phyloP scores from a whole-genome alignment of 768 basidiomycete genomes.

The Kwoniella pini region DNA sequence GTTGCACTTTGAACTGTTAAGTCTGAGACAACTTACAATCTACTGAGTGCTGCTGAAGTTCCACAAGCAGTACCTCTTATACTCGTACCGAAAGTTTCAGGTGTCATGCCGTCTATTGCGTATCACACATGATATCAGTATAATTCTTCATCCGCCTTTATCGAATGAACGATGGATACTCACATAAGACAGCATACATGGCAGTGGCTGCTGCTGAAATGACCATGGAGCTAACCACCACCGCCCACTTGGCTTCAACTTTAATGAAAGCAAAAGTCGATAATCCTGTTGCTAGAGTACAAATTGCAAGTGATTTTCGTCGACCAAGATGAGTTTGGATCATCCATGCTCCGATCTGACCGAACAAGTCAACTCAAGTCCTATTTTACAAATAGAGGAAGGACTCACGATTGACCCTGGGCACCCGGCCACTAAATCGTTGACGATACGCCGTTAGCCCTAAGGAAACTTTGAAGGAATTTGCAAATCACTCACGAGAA shows the following conservation, averaged over 20 bases:
- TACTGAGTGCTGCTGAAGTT: constrained; percentile 50
- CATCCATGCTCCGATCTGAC: constrained; percentile 51
- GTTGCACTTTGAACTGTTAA: too few species aligned
- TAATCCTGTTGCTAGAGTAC: constrained; percentile 45
- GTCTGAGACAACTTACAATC: constrained; percentile 38
- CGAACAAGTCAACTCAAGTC: too few species aligned
- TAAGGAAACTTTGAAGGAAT: not conserved
- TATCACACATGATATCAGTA: not conserved
- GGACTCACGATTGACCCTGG: constrained; percentile 50
- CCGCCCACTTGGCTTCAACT: constrained; percentile 41
- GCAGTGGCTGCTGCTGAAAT: constrained; percentile 51
- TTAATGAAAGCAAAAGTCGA: constrained; percentile 50
- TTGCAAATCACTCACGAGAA: constrained; percentile 28
- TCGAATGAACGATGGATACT: constrained; percentile 15
- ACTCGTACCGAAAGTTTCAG: constrained; percentile 50
- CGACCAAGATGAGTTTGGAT: constrained; percentile 50
- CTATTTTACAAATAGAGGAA: too few species aligned
- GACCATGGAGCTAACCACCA: constrained; percentile 48
- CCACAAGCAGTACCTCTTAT: constrained; percentile 54
- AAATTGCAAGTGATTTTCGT: constrained; percentile 49
- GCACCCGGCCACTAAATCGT: constrained; percentile 44
- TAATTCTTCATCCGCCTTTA: not conserved
- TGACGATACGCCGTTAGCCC: not conserved
- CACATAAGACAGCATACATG: constrained; percentile 54
- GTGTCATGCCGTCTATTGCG: constrained; percentile 51